phyloP scores from a whole-genome alignment of 176 grass and related monocot species.

The Urochloa ruziziensis region DNA sequence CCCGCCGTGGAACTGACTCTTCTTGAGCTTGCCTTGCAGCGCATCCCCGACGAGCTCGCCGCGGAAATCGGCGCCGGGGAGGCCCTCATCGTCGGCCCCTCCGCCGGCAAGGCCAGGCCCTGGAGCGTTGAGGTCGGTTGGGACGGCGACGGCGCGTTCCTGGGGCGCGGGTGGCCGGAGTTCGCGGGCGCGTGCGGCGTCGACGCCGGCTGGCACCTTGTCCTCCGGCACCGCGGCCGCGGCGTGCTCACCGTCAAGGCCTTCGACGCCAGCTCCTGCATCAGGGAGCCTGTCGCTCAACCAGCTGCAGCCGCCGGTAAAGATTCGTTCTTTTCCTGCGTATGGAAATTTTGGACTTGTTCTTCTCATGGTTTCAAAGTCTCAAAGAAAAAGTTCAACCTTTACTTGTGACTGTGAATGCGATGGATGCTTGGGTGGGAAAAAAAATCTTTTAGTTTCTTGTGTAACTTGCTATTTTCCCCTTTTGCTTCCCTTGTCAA shows the following conservation, averaged over 20 bases:
- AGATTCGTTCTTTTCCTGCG: background rate
- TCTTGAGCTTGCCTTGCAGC: background rate
- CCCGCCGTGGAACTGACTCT: background rate
- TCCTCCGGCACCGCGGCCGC: background rate
- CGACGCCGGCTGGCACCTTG: background rate
- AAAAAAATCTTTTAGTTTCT: no score
- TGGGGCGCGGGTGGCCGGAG: background rate
- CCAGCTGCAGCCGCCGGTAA: background rate
- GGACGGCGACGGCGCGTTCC: background rate
- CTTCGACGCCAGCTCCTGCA: background rate
- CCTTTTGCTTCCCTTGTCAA: no score
- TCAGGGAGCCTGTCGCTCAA: background rate
- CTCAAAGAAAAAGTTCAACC: no score
- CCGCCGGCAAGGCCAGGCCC: background rate
- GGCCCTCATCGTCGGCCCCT: background rate
- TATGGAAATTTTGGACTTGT: no score
- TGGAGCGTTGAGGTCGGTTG: background rate
- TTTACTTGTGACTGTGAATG: no score
- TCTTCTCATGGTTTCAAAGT: no score
- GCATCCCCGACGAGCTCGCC: conserved; percentile 20
- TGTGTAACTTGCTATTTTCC: no score
- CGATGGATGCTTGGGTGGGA: no score
- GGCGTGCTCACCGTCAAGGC: background rate
- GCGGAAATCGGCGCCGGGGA: background rate
- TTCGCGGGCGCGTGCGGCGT: background rate